Percentiles rank a stretch among this genome's conserved stretches.
phyloP scores from a whole-genome alignment of 495 filamentous ascomycete genomes.

The Hypoxylon cercidicola region DNA sequence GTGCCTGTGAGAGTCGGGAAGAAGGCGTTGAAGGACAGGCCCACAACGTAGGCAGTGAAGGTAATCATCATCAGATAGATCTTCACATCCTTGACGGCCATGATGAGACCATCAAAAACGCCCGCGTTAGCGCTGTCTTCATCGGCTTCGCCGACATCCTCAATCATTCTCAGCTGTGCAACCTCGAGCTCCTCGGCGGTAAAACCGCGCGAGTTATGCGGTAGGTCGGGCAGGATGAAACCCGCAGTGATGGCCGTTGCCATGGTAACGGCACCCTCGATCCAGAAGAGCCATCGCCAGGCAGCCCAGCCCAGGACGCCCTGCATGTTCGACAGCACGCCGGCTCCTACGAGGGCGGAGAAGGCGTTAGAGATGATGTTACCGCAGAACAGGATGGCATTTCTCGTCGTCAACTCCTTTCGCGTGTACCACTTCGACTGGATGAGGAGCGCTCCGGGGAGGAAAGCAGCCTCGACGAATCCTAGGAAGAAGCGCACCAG shows the following conservation, averaged over 20 bases:
- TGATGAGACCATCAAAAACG: slow-evolving; percentile 71
- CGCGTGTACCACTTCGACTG: slow-evolving; percentile 68
- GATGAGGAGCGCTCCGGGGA: slow-evolving; percentile 58
- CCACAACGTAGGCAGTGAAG: slow-evolving; percentile 53
- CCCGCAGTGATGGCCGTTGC: slow-evolving; percentile 56
- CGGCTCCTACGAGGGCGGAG: slow-evolving; percentile 69
- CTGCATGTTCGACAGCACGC: slow-evolving; percentile 62
- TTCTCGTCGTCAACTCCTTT: slow-evolving; percentile 61
- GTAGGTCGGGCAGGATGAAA: slow-evolving; percentile 78
- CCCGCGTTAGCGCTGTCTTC: slow-evolving; percentile 66
- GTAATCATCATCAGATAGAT: slow-evolving; percentile 64
- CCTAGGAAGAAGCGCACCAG: slow-evolving; percentile 75
- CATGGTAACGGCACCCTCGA: slow-evolving; percentile 71
- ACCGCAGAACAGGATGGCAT: slow-evolving; percentile 70
- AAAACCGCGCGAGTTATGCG: slow-evolving; percentile 74
- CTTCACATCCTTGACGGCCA: slow-evolving; percentile 76
- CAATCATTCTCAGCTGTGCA: slow-evolving; percentile 73
- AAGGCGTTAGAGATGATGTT: slow-evolving; percentile 70
- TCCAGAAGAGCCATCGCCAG: slow-evolving; percentile 77
- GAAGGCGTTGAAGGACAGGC: slow-evolving; percentile 60
- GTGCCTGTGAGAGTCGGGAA: slow-evolving; percentile 79
- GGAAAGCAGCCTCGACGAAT: slow-evolving; percentile 63
- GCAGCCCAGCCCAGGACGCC: slow-evolving; percentile 56
- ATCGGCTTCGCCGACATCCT: slow-evolving; percentile 82
- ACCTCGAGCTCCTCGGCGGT: slow-evolving; percentile 73